Conservation (phyloP, 768 basidiomycete species). For the Mycena pura region DNA sequence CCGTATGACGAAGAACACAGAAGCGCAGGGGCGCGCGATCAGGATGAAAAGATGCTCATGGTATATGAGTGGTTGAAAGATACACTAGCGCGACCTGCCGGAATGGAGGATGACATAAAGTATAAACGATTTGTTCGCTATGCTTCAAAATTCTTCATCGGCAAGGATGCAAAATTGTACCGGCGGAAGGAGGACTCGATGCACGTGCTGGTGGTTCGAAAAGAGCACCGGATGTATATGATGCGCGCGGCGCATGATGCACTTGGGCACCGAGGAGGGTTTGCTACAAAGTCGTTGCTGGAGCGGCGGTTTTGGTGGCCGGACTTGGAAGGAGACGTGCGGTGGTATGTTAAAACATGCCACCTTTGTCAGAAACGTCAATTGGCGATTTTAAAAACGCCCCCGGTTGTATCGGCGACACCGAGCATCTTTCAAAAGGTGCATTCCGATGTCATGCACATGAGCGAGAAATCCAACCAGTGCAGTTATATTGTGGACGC, state of each 20-base stretch:
- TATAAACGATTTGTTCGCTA: background rate
- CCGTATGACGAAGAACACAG: conserved; percentile 13
- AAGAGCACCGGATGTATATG: conserved; percentile 18
- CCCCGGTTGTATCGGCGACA: conserved; percentile 33
- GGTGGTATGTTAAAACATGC: conserved; percentile 41
- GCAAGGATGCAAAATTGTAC: background rate
- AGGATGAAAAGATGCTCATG: background rate
- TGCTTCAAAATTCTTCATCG: background rate
- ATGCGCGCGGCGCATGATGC: conserved; percentile 23
- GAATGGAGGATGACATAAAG: background rate
- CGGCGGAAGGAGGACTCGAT: background rate
- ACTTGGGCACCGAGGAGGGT: conserved; percentile 24
- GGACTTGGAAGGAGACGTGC: conserved; percentile 32
- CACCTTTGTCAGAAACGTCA: conserved; percentile 38
- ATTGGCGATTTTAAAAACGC: conserved; percentile 31
- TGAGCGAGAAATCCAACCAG: conserved; percentile 24
- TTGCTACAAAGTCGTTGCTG: conserved; percentile 3
- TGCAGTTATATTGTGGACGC: conserved; percentile 35
- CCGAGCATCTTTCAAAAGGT: conserved; percentile 34
- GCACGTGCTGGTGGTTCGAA: conserved; percentile 1
- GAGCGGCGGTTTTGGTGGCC: conserved; percentile 32
- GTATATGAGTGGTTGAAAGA: background rate
- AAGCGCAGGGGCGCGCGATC: background rate
- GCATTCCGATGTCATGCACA: conserved; percentile 39
- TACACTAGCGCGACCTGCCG: background rate